Evolutionary conservation across 1,284 basidiomycete species (phyloP), one percentile per base, ranked within the genome.

Genomic region (Leccinum huronense): DNA sequence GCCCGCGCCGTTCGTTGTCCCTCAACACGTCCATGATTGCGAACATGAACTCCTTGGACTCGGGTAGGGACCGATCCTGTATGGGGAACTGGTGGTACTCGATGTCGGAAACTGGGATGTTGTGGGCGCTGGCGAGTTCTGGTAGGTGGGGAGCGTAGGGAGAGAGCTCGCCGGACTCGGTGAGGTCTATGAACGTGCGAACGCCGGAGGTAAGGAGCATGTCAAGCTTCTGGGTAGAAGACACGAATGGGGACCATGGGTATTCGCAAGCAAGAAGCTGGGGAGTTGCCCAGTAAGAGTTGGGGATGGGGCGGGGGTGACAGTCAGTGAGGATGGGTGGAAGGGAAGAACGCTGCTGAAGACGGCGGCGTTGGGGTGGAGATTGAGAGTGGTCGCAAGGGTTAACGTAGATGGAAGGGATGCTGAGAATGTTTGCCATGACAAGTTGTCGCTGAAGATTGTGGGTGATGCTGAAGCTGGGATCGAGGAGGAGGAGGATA

Each of bases 201-300:
- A 90, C 86, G 62, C 89, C 89, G 0, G 88, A 85, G 11, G 78
- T 77, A 33, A 91, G 83, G 61, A 91, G 81, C 0, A 84, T 83
- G 75, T 90, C 87, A 66, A 91, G 82, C 72, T 91, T 90, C 65
- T 80, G 78, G 23, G 81, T 79, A 67, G 81, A 72, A 11, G 71
- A 65, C 75, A 80, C 68, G 64, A 66, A 74, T 11, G 89, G 86
- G 55, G 86, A 80, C 84, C 86, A 91, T 0, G 90, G 90, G 72
- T 91, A 91, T 73, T 92, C 89, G 81, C 88, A 90, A 1, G 88
- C 89, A 63, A 91, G 80, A 36, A 91, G 82, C 13, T 80, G 77
- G 0, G 85, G 81, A 0, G 89, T 90, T 0, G 89, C 89, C 90
- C 90, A 91, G 79, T 91, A 91, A 0, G 87, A 90, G 76, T 91